These are phyloP conservation scores for Aphanocladium album DNA, from an alignment of 2,329 filamentous ascomycete species.

Conservation along the genomic window DNA sequence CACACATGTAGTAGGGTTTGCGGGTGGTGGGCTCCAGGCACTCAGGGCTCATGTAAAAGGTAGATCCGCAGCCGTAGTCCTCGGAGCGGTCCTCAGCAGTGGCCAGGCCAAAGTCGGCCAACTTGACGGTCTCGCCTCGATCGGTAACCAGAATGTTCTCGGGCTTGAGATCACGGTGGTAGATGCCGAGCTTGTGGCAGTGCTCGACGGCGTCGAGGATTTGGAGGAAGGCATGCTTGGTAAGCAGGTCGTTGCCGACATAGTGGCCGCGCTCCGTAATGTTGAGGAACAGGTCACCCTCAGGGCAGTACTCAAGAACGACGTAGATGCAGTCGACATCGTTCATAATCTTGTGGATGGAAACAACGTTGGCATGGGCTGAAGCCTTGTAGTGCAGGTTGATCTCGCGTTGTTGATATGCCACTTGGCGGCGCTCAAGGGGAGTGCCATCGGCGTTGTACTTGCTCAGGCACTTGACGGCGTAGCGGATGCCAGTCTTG, in stretches of 20 bases:
- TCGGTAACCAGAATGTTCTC: constrained; percentile 96
- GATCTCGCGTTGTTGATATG: constrained; percentile 92
- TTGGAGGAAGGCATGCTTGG: constrained; percentile 85
- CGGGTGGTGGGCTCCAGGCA: constrained; percentile 74
- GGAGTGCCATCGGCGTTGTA: constrained; percentile 64
- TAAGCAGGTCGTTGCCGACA: constrained; percentile 83
- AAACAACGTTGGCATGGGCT: constrained; percentile 87
- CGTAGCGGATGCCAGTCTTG: constrained; percentile 75
- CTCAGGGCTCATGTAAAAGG: constrained; percentile 99
- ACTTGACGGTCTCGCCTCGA: constrained; percentile 82
- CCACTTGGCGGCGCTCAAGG: constrained; percentile 77
- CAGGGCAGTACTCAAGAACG: constrained; percentile 92
- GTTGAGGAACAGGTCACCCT: constrained; percentile 94
- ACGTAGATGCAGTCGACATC: constrained; percentile 90
- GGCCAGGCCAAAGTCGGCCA: constrained; percentile 95
- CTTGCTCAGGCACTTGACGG: constrained; percentile 96
- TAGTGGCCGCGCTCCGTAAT: constrained; percentile 95
- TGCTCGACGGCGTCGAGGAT: constrained; percentile 94
- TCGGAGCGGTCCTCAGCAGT: constrained; percentile 78
- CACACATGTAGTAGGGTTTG: constrained; percentile 79
- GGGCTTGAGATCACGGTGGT: constrained; percentile 95
- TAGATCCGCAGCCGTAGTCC: constrained; percentile 96
- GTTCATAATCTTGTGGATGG: constrained; percentile 89
- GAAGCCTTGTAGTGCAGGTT: constrained; percentile 85
- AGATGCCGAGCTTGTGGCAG: constrained; percentile 90